Evolutionary conservation across 257 asterid species (phyloP), one percentile per base, ranked within the genome.

Genomic region (Nicotiana tomentosiformis): DNA sequence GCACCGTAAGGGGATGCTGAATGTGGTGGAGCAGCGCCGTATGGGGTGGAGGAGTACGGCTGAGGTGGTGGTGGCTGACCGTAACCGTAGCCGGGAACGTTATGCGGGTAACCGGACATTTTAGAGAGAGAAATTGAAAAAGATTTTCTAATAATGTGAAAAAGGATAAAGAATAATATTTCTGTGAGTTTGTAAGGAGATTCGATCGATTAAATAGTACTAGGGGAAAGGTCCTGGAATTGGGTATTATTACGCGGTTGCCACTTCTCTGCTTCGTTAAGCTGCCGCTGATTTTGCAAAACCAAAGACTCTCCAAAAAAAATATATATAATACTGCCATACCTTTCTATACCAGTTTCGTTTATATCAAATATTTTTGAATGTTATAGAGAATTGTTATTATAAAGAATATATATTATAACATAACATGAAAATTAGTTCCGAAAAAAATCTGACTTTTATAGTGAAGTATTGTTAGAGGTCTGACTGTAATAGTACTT

Each of bases 1-100:
- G 83, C 86, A 0, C 87, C 88, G 82, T 86, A 86, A 11, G 87
- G 90, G 82, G 90, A 83, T 78, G 92, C 90, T 81, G 92, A 78
- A 32, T 93, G 86, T 49, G 88, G 89, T 46, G 90, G 65, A 61
- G 88, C 83, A 35, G 17, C 80, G 16, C 61, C 68, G 61, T 65
- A 67, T 2, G 70, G n/a, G 43, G 70, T 15, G 70, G 70, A 61
- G 32, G 66, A 65, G 70, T 65, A 65, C 4, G 70, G 39, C 70
- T 65, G 70, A 29, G 70, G 15, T 12, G 70, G 39, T 7, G 70
- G 70, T 14, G 80, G 64, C 26, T 76, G 80, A 39, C 80, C 80
- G 29, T 76, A 76, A 76, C 80, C 80, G 80, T 76, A 76, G 12
- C 80, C 80, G 61, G 62, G 61, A 74, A 23, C 39, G 18, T 74